Conservation (phyloP, 2,329 filamentous ascomycete genomes). For the Sphaerulina populicola region DNA sequence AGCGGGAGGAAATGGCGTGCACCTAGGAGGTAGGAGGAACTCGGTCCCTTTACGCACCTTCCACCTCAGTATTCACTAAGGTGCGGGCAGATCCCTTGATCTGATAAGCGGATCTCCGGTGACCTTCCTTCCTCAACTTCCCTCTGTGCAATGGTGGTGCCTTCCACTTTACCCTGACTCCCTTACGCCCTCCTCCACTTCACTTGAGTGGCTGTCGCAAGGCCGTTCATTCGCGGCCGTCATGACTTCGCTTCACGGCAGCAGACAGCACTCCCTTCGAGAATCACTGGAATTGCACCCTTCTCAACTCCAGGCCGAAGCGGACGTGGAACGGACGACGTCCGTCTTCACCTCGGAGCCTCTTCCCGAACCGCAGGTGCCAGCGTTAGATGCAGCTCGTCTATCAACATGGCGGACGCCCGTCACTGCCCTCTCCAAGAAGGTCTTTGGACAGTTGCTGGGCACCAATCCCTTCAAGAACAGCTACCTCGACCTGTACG, state of each 20-base stretch:
- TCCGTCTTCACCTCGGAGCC: slow-evolving; percentile 4
- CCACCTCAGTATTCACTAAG: not conserved
- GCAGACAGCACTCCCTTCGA: not conserved
- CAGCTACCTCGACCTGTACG: slow-evolving; percentile 45
- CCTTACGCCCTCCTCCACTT: not conserved
- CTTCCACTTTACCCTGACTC: not conserved
- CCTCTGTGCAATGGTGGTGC: not conserved
- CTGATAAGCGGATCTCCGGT: not conserved
- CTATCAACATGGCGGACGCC: slow-evolving; percentile 3
- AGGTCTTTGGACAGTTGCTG: slow-evolving; percentile 31
- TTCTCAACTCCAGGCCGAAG: not conserved
- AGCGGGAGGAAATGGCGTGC: too few relatives aligned
- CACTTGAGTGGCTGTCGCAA: not conserved
- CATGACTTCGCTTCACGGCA: not conserved
- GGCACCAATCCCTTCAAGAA: slow-evolving; percentile 40
- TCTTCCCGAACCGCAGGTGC: slow-evolving; percentile 2
- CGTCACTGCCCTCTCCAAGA: slow-evolving; percentile 5
- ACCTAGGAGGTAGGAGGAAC: too few relatives aligned
- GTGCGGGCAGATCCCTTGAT: not conserved
- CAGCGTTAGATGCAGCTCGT: slow-evolving; percentile 1
- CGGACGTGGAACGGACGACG: not conserved
- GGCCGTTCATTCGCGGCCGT: not conserved
- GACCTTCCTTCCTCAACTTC: not conserved
- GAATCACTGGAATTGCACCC: slow-evolving; percentile 1
- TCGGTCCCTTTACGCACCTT: not conserved